Evolutionary conservation across 2,329 filamentous ascomycete species (phyloP), one percentile per base, ranked within the genome.

Genomic region (Penicillium hesseltinei): DNA sequence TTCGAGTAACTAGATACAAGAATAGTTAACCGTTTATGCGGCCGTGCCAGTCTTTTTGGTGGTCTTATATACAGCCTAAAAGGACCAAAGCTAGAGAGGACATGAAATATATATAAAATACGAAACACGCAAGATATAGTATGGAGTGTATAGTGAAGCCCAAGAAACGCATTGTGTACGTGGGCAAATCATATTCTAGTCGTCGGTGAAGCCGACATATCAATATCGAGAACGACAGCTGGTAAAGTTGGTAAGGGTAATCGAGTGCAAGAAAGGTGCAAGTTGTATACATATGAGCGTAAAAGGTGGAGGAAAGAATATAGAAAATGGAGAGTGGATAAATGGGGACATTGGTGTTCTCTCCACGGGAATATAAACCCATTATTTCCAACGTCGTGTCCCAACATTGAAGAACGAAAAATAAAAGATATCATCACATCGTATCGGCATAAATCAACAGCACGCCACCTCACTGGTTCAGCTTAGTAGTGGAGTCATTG

Each of bases 391-490:
- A 19, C 3, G 1, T 2, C 19, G 9, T 19, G 1, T 10, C 23
- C 13, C 44, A 33, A 27, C 7, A 27, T 23, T 23, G 23, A 27
- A 21, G 5, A 38, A 48, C 1, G 25, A 19, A 27, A 35, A 31
- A 17, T 36, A 35, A 33, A 11, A 46, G 27, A 35, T n/a, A 44
- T 63, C 63, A 59, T 66, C 53, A 56, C 35, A 48, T 64, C 62
- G n/a, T 66, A 60, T 59, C 57, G 23, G 29, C 50, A 40, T 56
- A 25, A 39, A 49, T 56, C 11, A 42, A 27, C 17, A 51, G 13
- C 10, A 49, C 17, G 19, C 25, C 15, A 31, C 31, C 21, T 58
- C 45, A 59, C 2, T 13, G 17, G 7, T 25, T 35, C 21, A 57
- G 42, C 10, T 25, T 43, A 11, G 50, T 61, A 31, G 55, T 56